Base-by-base conservation (phyloP, 371 early-diverging fungal species). In the Batkoa obscura region DNA sequence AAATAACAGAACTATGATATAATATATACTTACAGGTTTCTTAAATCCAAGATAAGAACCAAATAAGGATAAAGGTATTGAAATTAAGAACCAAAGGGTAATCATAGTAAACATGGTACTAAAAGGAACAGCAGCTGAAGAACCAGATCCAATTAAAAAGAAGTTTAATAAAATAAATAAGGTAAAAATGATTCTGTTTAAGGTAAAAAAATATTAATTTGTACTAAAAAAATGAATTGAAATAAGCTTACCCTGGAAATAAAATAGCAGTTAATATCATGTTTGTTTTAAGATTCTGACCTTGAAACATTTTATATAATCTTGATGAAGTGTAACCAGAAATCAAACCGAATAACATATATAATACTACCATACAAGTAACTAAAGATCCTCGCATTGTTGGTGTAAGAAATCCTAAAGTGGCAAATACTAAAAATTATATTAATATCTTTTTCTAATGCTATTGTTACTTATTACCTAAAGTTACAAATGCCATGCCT, bases 341-440 rank as follows among this genome's bases (percentile, higher is more conserved):
- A 15, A 86, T 79, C 37, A 79, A 75, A 2, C 83, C 86, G 67
- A 86, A 93, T 45, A 83, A 60, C 71, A 94, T 84, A 64, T 86
- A 94, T 60, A 91, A 83, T 45, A 90, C 72, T 42, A 96, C 74
- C 76, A 86, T 84, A 37, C 90, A 82, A 2, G 93, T 94, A 1
- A 76, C 78, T 34, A 96, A 72, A 2, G 93, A 86, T 34, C 95
- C 95, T 49, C 97, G 88, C 66, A 81, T 85, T 0, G 94, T 90
- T 0, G 95, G 95, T 17, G 92, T 90, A 48, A 96, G 72, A 76
- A 96, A 93, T 15, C 97, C 97, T 42, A 96, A 78, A n/a, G 86
- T 79, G 23, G 95, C 94, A 77, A 96, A 90, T 0, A 81, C 81
- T 74, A 73, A 39, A 51, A 35, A 47, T 32, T 3, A 49, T 34